Evolutionary conservation across 129 eudicot genomes (phyloP), one percentile per base, ranked within the genome.

Genomic region (Centella asiatica): DNA sequence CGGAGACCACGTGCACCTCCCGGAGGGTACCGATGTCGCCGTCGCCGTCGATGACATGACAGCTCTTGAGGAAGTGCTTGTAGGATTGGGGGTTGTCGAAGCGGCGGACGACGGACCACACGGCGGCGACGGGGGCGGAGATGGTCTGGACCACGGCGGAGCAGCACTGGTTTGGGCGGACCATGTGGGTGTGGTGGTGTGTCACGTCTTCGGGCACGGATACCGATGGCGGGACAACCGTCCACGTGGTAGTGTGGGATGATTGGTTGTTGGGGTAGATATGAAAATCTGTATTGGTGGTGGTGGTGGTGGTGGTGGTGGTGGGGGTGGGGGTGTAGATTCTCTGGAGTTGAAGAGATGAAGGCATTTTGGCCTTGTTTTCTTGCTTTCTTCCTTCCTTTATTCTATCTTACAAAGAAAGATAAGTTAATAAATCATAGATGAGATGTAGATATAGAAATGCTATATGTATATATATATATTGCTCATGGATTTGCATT

Each of bases 31-130:
- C 97, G 46, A 89, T 90, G 60, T 74, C 56, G 14, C 97, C 97
- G 63, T 85, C 88, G 0, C 97, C 97, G 32, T 68, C 59, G 49
- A 85, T 83, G 34, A 89, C 82, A 40, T 79, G 77, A 55, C 97
- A 89, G 66, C 88, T 85, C 50, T 80, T 82, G 46, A 89, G 77
- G 45, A 89, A 89, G 69, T 80, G 90, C 20, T 89, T 89, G 80
- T 89, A 89, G 24, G 83, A 78, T 42, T 85, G 97, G 0, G 97
- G 97, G 72, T 82, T 72, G 67, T 89, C 92, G 73, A 89, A 85
- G 28, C 88, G 85, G 25, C 97, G 83, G 71, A 89, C 85, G 36
- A 85, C 69, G 22, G 85, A 73, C 95, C 97, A 89, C 14, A 89
- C 97, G 32, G 82, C 45, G 19, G 44, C 66, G 14, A 83, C 61